Percentiles rank a stretch among this genome's conserved stretches.
These are phyloP conservation scores for Amaranthus hypochondriacus DNA, from an alignment of 148 eudicot species.

Conservation along the genomic window DNA sequence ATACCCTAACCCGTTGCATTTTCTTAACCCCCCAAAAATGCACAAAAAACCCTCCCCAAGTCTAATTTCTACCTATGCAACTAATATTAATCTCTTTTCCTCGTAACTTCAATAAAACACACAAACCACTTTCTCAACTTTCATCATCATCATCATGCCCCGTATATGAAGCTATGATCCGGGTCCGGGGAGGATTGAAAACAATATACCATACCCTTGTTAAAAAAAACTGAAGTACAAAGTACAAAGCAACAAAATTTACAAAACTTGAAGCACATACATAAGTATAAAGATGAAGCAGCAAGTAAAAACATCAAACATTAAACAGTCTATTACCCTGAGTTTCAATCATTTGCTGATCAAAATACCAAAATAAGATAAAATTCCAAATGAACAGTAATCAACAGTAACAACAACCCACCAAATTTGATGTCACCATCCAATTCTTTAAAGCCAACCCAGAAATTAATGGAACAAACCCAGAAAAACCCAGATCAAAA, in stretches of 20 bases:
- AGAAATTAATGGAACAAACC: neutral
- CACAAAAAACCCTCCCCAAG: conserved; percentile 1
- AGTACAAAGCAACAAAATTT: neutral
- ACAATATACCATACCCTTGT: too few relatives aligned
- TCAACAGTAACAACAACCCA: neutral
- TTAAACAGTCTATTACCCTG: neutral
- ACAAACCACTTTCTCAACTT: conserved; percentile 2
- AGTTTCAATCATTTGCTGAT: neutral
- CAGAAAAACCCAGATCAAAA: conserved; percentile 24
- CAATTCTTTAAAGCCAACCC: neutral
- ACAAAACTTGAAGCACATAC: too few relatives aligned
- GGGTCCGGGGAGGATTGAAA: too few relatives aligned
- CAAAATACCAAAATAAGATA: neutral
- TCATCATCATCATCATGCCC: neutral
- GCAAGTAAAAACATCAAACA: neutral
- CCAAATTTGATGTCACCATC: neutral
- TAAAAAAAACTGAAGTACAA: conserved; percentile 9
- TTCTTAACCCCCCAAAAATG: conserved; percentile 5
- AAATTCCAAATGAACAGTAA: conserved; percentile 8
- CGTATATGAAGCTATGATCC: too few relatives aligned
- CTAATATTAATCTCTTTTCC: neutral
- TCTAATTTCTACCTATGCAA: neutral
- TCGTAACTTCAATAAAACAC: conserved; percentile 6
- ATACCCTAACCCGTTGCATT: conserved; percentile 75
- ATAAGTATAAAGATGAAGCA: too few relatives aligned